These are phyloP conservation scores for Achaetomium macrosporum DNA, from an alignment of 2,329 filamentous ascomycete genomes.

Conservation along the genomic window DNA sequence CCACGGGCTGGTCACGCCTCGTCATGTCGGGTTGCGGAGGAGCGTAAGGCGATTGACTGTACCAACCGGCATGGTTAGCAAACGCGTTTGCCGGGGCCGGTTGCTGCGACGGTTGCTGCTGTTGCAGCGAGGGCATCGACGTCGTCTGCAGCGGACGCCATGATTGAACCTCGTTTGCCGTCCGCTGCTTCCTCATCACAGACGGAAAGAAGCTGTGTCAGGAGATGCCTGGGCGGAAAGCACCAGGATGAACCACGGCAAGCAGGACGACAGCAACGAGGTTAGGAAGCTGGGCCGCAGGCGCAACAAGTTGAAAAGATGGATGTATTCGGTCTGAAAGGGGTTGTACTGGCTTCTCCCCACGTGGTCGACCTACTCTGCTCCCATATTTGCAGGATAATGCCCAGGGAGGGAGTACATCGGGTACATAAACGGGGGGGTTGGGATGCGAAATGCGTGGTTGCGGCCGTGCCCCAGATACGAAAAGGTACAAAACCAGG, in stretches of 20 bases:
- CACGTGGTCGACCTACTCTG: slow-evolving; percentile 21
- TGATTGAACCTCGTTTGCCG: slow-evolving; percentile 24
- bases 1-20: slow-evolving; percentile 32
- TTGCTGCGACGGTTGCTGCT: slow-evolving; percentile 22
- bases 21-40: slow-evolving; percentile 43
- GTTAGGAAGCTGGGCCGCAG: neutral
- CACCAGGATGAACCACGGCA: slow-evolving; percentile 24
- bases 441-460: slow-evolving; percentile 8
- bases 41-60: slow-evolving; percentile 38
- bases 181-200: slow-evolving; percentile 27
- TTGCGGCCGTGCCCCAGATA: slow-evolving; percentile 19
- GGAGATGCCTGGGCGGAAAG: slow-evolving; percentile 22
- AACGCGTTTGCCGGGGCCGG: slow-evolving; percentile 25
- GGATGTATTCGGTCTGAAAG: neutral
- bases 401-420: slow-evolving; percentile 24
- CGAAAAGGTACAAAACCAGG: slow-evolving; percentile 29
- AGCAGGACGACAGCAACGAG: neutral
- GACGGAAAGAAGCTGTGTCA: slow-evolving; percentile 11
- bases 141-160: slow-evolving; percentile 28
- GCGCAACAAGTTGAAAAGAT: slow-evolving; percentile 4
- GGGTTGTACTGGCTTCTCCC: slow-evolving; percentile 15
- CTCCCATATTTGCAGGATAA: slow-evolving; percentile 21
- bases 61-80: slow-evolving; percentile 35
- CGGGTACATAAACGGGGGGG: slow-evolving; percentile 24
- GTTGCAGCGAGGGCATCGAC: slow-evolving; percentile 29